Evolutionary conservation across 768 basidiomycete species (phyloP), one percentile per base, ranked within the genome.

Genomic region (Phanerodontia chrysosporium): DNA sequence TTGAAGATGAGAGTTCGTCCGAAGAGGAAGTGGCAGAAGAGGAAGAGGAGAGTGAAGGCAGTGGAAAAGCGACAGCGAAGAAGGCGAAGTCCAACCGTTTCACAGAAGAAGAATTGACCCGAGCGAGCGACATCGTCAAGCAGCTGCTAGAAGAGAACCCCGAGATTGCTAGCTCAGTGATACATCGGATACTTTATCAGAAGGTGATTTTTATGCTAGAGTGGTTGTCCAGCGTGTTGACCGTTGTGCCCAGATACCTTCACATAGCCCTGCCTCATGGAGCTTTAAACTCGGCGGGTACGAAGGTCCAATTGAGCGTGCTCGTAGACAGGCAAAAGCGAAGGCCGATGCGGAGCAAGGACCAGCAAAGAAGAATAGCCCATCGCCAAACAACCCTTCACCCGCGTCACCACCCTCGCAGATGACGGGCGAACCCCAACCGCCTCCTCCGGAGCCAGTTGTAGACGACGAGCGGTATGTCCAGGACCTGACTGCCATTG

Each of bases 181-280:
- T 42, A 66, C 24, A 75, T 72, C 39, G 55, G 86, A 14, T 62
- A 76, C 58, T 61, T 67, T 49, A 83, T 6, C 32, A 2, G 1
- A 57, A 85, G 75, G 87, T 84, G 55, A 29, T 71, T 22, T 24
- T 57, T 44, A 27, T 57, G 21, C 22, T 45, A 35, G n/a, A 12
- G 27, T 28, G 4, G 8, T 12, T 18, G 4, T 18, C 18, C 6
- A 42, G 39, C 8, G 18, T 32, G 9, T 18, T 32, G 57, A 27
- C 55, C 48, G 48, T n/a, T 16, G 21, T 10, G 24, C 45, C 12
- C 58, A 90, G 89, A 75, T 89, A 75, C 81, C 85, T 27, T 80
- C 84, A 62, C 89, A 89, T 67, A 64, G 76, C 2, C 13, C 64
- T 5, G 66, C 32, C 8, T 86, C 85, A 14, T 89, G 86, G 86